A percentile compares a stretch with the other conserved stretches of the same genome.
Conservation (phyloP, 192 early-diverging fungal genomes). For the Pilaira anomala region DNA sequence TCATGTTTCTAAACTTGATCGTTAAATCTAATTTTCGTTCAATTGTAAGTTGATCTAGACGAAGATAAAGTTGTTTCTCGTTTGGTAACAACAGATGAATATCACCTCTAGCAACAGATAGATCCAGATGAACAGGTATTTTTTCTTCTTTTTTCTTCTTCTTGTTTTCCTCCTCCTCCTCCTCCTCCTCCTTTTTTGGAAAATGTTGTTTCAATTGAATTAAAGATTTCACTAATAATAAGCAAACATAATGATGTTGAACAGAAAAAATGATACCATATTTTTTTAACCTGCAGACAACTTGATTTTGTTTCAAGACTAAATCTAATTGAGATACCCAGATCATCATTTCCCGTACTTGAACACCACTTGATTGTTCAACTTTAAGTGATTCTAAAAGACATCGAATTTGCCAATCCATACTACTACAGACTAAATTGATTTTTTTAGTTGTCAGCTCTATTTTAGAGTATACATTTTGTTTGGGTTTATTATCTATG, state of each 20-base stretch:
- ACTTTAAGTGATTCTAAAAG: not conserved
- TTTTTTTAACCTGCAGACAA: conserved; percentile 6
- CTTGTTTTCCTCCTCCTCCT: no score
- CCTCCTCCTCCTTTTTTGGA: no score
- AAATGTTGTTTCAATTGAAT: not conserved
- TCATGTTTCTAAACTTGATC: not conserved
- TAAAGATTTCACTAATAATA: not conserved
- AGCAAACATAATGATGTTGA: conserved; percentile 1
- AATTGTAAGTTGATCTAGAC: not conserved
- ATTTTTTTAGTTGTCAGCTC: not conserved
- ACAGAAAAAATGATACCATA: conserved; percentile 1
- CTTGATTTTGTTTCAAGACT: not conserved
- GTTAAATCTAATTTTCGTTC: not conserved
- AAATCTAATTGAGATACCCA: conserved; percentile 8
- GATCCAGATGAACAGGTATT: not conserved
- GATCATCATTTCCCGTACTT: not conserved
- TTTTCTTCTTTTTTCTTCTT: no score
- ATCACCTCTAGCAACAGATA: not conserved
- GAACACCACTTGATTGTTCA: no score
- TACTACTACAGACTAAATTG: not conserved
- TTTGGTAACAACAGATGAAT: conserved; percentile 3
- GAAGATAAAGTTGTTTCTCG: not conserved
- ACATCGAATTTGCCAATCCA: conserved; percentile 1
- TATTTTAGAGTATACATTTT: not conserved
- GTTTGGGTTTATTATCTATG: not conserved